Percentiles rank a stretch among this genome's conserved stretches.
Conservation (phyloP, 345 rosid species). For the Populus euphratica region DNA sequence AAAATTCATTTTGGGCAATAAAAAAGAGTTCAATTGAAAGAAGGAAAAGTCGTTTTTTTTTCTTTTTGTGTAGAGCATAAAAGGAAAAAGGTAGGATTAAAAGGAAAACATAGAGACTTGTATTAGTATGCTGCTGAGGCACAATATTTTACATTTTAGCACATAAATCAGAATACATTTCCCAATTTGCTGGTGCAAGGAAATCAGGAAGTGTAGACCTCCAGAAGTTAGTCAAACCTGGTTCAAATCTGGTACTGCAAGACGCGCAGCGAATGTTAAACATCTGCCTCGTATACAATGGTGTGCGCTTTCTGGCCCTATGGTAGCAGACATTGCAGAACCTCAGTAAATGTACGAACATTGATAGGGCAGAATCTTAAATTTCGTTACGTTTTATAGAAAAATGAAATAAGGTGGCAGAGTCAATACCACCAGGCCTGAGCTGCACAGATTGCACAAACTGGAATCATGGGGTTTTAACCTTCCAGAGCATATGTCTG, state of each 20-base stretch:
- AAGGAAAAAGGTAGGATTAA: not conserved
- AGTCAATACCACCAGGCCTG: not conserved
- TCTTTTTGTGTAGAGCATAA: not conserved
- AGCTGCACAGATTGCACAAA: not conserved
- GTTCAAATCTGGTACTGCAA: not conserved
- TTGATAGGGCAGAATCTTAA: not conserved
- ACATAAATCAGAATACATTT: conserved; percentile 10
- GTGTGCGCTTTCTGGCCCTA: not conserved
- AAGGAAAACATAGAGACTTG: conserved; percentile 1
- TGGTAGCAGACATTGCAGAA: not conserved
- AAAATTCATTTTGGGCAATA: too few species aligned
- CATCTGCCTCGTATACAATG: not conserved
- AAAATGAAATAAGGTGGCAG: not conserved
- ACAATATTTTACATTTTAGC: conserved; percentile 15
- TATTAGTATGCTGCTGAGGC: not conserved
- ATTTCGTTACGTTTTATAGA: not conserved
- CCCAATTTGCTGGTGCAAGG: not conserved
- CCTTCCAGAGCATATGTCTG: conserved; percentile 21
- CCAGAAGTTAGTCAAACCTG: conserved; percentile 21
- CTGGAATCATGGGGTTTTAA: not conserved
- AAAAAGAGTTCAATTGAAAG: too few species aligned
- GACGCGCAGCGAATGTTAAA: conserved; percentile 1
- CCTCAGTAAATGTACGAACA: not conserved
- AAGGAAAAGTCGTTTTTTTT: not conserved
- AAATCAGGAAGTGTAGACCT: not conserved